Base-by-base conservation (phyloP, 306 rosid genomes). In the Acmispon strigosus region DNA sequence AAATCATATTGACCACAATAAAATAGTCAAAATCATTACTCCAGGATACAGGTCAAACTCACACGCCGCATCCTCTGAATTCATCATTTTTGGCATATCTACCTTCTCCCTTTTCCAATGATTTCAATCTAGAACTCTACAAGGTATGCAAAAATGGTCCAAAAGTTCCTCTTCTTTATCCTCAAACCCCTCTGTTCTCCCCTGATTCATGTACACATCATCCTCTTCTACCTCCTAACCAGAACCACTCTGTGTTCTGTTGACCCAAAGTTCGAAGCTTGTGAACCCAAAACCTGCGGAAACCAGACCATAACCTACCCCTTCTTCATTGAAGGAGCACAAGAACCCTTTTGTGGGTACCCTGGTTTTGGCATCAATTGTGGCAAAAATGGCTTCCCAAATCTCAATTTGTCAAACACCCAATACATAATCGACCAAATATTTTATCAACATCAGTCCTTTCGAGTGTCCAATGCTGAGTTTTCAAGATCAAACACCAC, bases 321-420 rank as follows among this genome's bases (percentile, higher is more conserved):
- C 0, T 90, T 87, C 42, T 81, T 60, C 80, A 81, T 84, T 9
- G 0, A 10, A 8, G 75, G 69, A 13, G 6, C 0, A 24, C 87
- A 88, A 63, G 0, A 52, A 16, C 0, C 73, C 13, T 83, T 39
- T 15, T 84, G 94, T 14, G 96, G 96, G 0, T 84, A 42, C 69
- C 90, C 88, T 1, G 86, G 91, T 64, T 90, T 90, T 15, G 42
- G 10, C 0, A 13, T 90, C 56, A 19, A 73, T 15, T 90, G 96
- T 70, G 10, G 19, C 18, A 27, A 1, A 0, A 18, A 62, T 18
- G 83, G 51, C 49, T 32, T 48, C 58, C 83, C 90, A 22, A 17
- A 73, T 47, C 74, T 90, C 47, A 79, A 59, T 3, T 29, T 90
- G 32, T 48, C 66, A 2, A 59, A 42, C 5, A 32, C 50, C 37